Evolutionary conservation across 2,329 filamentous ascomycete species (phyloP), one percentile per base, ranked within the genome.

Genomic region (Fonsecaea multimorphosa): DNA sequence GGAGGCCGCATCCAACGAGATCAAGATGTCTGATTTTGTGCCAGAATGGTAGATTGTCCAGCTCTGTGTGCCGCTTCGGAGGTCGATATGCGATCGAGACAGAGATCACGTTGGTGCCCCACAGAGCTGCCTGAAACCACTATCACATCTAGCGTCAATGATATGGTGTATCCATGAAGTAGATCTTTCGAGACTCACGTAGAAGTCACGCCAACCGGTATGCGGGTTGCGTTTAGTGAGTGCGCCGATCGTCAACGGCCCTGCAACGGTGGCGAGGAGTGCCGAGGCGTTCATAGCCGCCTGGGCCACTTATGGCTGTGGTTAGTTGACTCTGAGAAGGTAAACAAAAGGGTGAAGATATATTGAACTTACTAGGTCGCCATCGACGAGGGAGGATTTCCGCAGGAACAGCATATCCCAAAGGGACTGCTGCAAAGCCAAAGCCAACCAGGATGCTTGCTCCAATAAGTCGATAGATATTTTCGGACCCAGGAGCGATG

Each of bases 341-440:
- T 38, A 38, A 38, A 38, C 36, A 38, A 38, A 38, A 38, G 36
- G 1, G 36, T 38, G 12, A 38, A 19, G 31, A 22, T 22, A 22
- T 34, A 11, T 51, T 19, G 22, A n/a, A 60, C 64, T 64, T 60
- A 64, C 61, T 64, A 12, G 64, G 61, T 22, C 64, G 36, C 64
- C 64, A 67, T 60, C 58, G 52, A 22, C 64, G 62, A 12, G 64
- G 64, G 22, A 67, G 34, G 32, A 67, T 67, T 49, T 67, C 64
- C 24, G 36, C 54, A 8, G 64, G 64, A 24, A 67, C 49, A 34
- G 16, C 27, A 40, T 67, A 67, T 2, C 31, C 61, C n/a, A 67
- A 16, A n/a, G 64, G 56, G 3, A 55, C 31, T 8, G 49, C 29
- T 2, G 64, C 24, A 31, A 67, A 44, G 7, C 64, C 64, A 49